Conservation (phyloP, 768 basidiomycete genomes). For the Pleurotus eryngii region DNA sequence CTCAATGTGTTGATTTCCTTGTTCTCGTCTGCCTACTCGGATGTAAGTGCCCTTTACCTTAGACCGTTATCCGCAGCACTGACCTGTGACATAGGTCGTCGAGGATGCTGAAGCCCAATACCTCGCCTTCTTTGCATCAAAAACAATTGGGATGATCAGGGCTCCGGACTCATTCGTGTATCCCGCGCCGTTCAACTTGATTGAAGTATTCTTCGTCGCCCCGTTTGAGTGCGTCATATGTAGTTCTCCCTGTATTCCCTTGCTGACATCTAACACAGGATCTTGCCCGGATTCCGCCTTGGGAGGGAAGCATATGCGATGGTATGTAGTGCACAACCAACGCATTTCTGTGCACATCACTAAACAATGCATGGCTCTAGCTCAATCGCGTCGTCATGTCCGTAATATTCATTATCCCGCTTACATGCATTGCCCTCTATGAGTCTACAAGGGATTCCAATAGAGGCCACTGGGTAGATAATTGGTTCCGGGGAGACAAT, state of each 20-base stretch:
- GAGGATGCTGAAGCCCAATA: conserved; percentile 88
- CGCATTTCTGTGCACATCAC: not conserved
- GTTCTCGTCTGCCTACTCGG: conserved; percentile 89
- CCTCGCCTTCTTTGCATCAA: conserved; percentile 85
- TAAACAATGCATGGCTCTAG: conserved; percentile 28
- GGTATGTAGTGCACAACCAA: conserved; percentile 24
- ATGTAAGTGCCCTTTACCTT: conserved; percentile 43
- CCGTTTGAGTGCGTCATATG: conserved; percentile 76
- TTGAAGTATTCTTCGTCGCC: conserved; percentile 76
- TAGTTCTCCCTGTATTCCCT: not conserved
- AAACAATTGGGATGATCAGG: conserved; percentile 81
- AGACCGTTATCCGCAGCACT: not conserved
- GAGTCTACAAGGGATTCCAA: conserved; percentile 55
- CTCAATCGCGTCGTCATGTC: conserved; percentile 80
- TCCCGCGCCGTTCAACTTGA: conserved; percentile 89
- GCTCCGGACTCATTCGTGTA: conserved; percentile 86
- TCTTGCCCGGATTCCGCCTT: conserved; percentile 41
- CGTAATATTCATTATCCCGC: conserved; percentile 76
- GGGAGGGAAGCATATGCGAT: conserved; percentile 54
- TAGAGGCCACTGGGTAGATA: conserved; percentile 61
- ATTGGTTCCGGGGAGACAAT: conserved; percentile 61
- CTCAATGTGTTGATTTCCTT: conserved; percentile 95
- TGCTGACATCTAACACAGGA: conserved; percentile 24
- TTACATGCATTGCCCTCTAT: conserved; percentile 68
- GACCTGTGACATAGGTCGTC: conserved; percentile 48